Base-by-base conservation (phyloP, 768 basidiomycete genomes). In the Suillus discolor region DNA sequence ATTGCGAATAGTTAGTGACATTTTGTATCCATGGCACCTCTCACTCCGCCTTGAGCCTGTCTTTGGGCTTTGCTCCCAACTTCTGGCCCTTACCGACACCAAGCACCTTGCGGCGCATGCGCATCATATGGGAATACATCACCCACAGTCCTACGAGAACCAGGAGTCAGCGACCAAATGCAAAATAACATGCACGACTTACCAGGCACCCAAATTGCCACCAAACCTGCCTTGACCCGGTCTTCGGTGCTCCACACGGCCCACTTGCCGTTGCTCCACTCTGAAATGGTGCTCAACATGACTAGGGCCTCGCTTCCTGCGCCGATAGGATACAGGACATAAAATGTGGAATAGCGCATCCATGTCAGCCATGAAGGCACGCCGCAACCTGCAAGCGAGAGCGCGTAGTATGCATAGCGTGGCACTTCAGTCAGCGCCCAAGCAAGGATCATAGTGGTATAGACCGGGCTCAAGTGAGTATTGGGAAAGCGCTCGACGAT, bases 391-490 rank as follows among this genome's bases (percentile, higher is more conserved):
- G 92, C 67, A 6, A 97, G 83, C 51, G 80, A 82, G 71, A 83
- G 79, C 2, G 91, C 89, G 76, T 99, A 99, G 82, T 90, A 97
- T 11, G 87, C 74, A 79, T 99, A 99, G 38, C 97, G 93, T 64
- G 96, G 88, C 57, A 96, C 87, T 78, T 99, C 97, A 18, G 95
- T 93, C 61, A 89, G 67, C 0, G 93, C 90, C 97, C 97, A 99
- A 0, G 96, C 91, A 67, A 97, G 78, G 62, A 98, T 85, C 94
- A 98, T 97, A 60, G 90, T 89, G 7, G 93, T 86, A 80, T 93
- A 98, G 34, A 96, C 74, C 4, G 97, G 93, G 72, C 87, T 89
- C 4, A 81, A 73, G 68, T 87, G 91, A 34, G 91, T 91, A 65
- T 69, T 64, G 31, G 71, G 47, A 61, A 71, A 74, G 67, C 73